Percentiles rank a stretch among this genome's conserved stretches.
These are phyloP conservation scores for Corinectria fuckeliana DNA, from an alignment of 2,329 filamentous ascomycete genomes.

Conservation along the genomic window DNA sequence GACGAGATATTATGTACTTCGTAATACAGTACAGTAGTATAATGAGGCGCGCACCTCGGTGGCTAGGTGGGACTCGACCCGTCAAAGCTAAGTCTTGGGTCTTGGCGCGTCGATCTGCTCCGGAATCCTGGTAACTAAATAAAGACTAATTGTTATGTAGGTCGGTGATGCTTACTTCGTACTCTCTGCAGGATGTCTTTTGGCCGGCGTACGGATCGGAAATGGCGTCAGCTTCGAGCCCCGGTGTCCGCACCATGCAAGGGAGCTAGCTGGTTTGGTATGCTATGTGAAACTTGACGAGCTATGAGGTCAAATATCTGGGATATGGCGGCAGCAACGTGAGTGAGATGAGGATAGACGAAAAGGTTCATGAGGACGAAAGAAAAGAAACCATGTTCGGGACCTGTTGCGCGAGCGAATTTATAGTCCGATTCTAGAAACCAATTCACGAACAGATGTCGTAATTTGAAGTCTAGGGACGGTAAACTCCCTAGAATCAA, in stretches of 20 bases:
- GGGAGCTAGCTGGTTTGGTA: background rate
- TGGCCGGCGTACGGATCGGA: background rate
- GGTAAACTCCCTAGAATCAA: background rate
- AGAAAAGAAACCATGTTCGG: background rate
- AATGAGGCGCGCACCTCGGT: slow-evolving; percentile 28
- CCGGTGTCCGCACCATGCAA: background rate
- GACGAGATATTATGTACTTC: too few species aligned
- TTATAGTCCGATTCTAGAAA: background rate
- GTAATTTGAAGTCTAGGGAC: background rate
- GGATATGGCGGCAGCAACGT: background rate
- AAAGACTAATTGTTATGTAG: background rate
- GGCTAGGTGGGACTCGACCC: slow-evolving; percentile 14
- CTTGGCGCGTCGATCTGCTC: slow-evolving; percentile 5
- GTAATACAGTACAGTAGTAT: too few species aligned
- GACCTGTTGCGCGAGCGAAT: background rate
- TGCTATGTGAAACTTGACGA: background rate
- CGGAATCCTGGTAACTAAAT: background rate
- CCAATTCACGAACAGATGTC: background rate
- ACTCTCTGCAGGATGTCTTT: background rate
- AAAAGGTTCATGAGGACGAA: background rate
- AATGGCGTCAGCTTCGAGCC: background rate
- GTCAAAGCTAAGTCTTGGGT: slow-evolving; percentile 5
- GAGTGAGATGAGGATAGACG: background rate
- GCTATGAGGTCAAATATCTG: slow-evolving; percentile 8
- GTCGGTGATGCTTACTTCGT: background rate